Evolutionary conservation across 2,329 filamentous ascomycete species (phyloP).

Genomic region (Zopfia rhizophila): DNA sequence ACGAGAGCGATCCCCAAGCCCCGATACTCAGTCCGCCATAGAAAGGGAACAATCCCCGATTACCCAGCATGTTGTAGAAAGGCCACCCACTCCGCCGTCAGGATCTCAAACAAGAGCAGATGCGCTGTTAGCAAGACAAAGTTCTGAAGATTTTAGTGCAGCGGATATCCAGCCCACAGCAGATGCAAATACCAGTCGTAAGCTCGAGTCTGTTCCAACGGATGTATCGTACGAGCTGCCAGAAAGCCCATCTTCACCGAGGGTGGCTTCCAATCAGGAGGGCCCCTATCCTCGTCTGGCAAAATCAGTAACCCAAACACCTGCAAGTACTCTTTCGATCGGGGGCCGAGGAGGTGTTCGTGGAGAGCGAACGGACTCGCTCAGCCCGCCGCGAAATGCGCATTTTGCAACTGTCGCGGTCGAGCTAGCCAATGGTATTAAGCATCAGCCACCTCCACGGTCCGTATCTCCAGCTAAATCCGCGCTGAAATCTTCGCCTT

Average conservation of each 20-base stretch:
- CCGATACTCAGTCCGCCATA: no score
- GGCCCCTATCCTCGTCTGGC: conserved; percentile 8
- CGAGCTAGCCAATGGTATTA: conserved; percentile 63
- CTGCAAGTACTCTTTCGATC: conserved; percentile 2
- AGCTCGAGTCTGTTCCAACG: conserved; percentile 26
- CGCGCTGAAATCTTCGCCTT: conserved; percentile 73
- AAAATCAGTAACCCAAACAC: neutral
- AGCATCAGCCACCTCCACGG: conserved; percentile 74
- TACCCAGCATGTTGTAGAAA: no score
- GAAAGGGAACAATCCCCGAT: no score
- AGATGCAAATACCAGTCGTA: conserved; percentile 31
- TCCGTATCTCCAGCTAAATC: conserved; percentile 82
- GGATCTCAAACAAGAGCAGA: neutral
- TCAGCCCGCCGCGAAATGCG: conserved; percentile 74
- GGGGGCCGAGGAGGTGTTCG: conserved; percentile 32
- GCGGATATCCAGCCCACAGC: conserved; percentile 50
- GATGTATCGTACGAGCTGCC: no score
- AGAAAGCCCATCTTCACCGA: no score
- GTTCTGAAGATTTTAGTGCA: conserved; percentile 57
- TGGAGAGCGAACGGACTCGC: conserved; percentile 50
- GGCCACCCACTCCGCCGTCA: conserved; percentile 10
- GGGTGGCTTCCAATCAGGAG: conserved; percentile 27
- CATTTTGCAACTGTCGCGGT: conserved; percentile 71
- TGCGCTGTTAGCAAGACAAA: conserved; percentile 21
- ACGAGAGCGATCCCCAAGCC: conserved; percentile 13